Evolutionary conservation across 106 monocot species (phyloP), one percentile per base, ranked within the genome.

Genomic region (Dioscorea alata): DNA sequence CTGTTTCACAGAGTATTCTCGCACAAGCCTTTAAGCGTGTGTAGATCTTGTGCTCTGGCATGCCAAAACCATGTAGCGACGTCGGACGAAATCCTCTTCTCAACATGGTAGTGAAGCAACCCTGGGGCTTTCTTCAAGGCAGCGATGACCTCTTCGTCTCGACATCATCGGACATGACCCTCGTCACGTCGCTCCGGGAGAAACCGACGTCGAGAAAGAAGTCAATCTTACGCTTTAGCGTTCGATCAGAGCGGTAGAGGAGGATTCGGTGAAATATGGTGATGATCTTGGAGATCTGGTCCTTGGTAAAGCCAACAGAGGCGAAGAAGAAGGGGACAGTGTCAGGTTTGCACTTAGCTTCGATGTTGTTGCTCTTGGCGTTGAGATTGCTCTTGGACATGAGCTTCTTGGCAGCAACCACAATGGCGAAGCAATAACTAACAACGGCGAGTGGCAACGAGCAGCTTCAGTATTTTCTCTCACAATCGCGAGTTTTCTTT

Each of bases 201-300:
- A 52, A 50, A 9, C 64, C 70, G 23, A n/a, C 8, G 62, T 24
- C 42, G 16, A n/a, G 59, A 19, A 70, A 28, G 6, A 48, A 20
- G 2, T 12, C 13, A 19, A 77, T 13, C 23, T 65, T 77, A 57
- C 71, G 77, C 10, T 28, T 50, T 4, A 77, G 33, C 21, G 65
- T 65, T 7, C 23, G 15, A 6, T 57, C 64, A 8, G 50, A 33
- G 6, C 54, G 20, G 32, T 2, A 14, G 63, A 22, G 23, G 22
- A 77, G 76, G 23, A 61, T 13, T 20, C 0, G 13, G 6, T 70
- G 76, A 13, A 18, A 17, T 16, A 3, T 19, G 16, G 50, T 8
- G 13, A 77, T 33, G 20, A 77, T 32, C 19, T 8, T 9, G n/a
- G 12, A 18, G 50, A 77, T 50, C 20, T 70, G 70, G 61, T 70